phyloP scores from a whole-genome alignment of 352 stramenopile genomes.

The Thraustochytrium striatum region DNA sequence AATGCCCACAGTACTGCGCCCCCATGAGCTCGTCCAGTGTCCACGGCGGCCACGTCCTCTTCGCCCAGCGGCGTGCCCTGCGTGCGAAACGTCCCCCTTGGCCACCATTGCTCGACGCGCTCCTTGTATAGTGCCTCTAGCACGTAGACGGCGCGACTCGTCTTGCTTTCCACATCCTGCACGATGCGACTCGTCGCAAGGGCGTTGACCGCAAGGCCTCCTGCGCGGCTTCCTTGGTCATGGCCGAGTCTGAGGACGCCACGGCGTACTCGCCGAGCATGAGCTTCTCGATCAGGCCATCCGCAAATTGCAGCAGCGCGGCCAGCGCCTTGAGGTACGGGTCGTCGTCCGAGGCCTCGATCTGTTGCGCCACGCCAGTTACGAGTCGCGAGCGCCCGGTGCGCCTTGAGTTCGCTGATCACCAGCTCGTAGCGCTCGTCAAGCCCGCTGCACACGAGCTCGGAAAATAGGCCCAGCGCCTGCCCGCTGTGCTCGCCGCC shows the following conservation, averaged over 20 bases:
- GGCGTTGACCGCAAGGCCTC: not conserved
- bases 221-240: not conserved
- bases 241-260: not conserved
- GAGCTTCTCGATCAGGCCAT: slow-evolving; percentile 43
- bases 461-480: not conserved
- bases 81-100: not conserved
- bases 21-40: slow-evolving; percentile 27
- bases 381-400: not conserved
- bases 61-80: not conserved
- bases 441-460: slow-evolving; percentile 12
- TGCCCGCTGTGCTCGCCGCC: not conserved
- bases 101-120: not conserved
- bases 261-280: slow-evolving; percentile 33
- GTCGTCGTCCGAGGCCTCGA: slow-evolving; percentile 33
- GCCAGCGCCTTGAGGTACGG: slow-evolving; percentile 18
- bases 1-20: slow-evolving; percentile 38
- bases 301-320: slow-evolving; percentile 16
- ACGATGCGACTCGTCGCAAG: slow-evolving; percentile 3
- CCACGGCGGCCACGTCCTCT: slow-evolving; percentile 1
- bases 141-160: slow-evolving; percentile 11
- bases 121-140: slow-evolving; percentile 36
- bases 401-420: slow-evolving; percentile 19
- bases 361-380: not conserved
- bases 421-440: slow-evolving; percentile 34
- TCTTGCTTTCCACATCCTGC: slow-evolving; percentile 1